Evolutionary conservation across 306 rosid genomes (phyloP).

Genomic region (Cucumis melo): DNA sequence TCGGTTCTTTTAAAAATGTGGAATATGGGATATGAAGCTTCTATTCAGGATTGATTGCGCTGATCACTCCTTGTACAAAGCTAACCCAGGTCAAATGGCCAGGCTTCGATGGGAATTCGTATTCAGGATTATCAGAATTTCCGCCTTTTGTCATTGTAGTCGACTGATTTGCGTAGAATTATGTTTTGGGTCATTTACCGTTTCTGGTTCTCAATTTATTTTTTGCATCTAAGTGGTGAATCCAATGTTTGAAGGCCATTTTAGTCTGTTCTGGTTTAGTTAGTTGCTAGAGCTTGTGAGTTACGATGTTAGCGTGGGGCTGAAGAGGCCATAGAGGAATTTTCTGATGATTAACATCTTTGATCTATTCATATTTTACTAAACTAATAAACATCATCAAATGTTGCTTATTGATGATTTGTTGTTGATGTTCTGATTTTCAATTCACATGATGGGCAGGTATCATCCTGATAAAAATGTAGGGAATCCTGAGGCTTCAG

Average conservation of each 20-base stretch:
- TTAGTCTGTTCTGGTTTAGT: not conserved
- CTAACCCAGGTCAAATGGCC: not conserved
- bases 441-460: conserved; percentile 21
- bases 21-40: not conserved
- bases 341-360: not conserved
- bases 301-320: not conserved
- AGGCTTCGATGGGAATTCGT: not conserved
- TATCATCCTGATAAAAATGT: conserved; percentile 98
- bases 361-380: not conserved
- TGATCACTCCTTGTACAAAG: not conserved
- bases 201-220: not conserved
- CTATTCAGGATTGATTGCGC: not conserved
- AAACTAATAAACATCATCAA: not conserved
- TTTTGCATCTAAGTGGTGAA: not conserved
- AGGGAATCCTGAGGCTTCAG: conserved; percentile 87
- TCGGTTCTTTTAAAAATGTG: not conserved
- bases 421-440: not conserved
- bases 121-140: not conserved
- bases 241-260: not conserved
- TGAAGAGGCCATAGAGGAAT: not conserved
- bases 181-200: not conserved
- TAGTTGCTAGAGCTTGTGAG: not conserved
- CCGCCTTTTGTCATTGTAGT: not conserved
- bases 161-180: not conserved
- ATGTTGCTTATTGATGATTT: not conserved